A percentile compares a stretch with the other conserved stretches of the same genome.
These are phyloP conservation scores for Skeletonema tropicum DNA, from an alignment of 108 stramenopile genomes.

Conservation along the genomic window DNA sequence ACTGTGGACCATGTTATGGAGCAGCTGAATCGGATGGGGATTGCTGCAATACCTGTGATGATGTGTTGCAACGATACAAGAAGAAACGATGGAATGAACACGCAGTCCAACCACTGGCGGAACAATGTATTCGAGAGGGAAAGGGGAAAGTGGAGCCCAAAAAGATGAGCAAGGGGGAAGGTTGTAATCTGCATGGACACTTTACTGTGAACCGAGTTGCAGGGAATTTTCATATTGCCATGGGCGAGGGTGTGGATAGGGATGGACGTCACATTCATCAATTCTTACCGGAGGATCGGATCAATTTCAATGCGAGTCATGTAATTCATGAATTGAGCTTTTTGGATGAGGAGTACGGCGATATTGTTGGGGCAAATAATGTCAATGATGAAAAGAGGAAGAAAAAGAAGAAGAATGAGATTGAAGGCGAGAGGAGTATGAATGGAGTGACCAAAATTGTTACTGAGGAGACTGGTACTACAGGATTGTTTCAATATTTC, in stretches of 20 bases:
- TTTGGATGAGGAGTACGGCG: conserved; percentile 68
- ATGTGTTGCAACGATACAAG: conserved; percentile 62
- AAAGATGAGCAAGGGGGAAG: conserved; percentile 82
- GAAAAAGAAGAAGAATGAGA: conserved; percentile 11
- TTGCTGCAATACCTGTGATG: conserved; percentile 93
- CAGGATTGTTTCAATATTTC: conserved; percentile 96
- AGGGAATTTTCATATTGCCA: conserved; percentile 98
- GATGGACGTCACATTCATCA: conserved; percentile 92
- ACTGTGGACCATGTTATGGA: conserved; percentile 98
- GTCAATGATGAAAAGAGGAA: conserved; percentile 7
- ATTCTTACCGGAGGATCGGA: conserved; percentile 86
- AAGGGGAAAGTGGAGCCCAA: conserved; percentile 60
- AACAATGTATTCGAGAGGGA: conserved; percentile 95
- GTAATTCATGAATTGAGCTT: conserved; percentile 91
- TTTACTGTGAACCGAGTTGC: conserved; percentile 95
- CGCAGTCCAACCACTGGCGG: conserved; percentile 68
- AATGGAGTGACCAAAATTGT: conserved; percentile 80
- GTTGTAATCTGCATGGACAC: conserved; percentile 90
- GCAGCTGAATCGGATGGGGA: conserved; percentile 63
- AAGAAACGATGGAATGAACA: conserved; percentile 82
- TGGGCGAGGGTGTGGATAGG: conserved; percentile 94
- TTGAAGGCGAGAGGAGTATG: conserved; percentile 49
- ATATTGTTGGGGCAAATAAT: conserved; percentile 12
- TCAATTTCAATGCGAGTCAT: conserved; percentile 94
- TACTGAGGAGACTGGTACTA: conserved; percentile 70